Evolutionary conservation across 768 basidiomycete genomes (phyloP).

Genomic region (Mycena amicta): DNA sequence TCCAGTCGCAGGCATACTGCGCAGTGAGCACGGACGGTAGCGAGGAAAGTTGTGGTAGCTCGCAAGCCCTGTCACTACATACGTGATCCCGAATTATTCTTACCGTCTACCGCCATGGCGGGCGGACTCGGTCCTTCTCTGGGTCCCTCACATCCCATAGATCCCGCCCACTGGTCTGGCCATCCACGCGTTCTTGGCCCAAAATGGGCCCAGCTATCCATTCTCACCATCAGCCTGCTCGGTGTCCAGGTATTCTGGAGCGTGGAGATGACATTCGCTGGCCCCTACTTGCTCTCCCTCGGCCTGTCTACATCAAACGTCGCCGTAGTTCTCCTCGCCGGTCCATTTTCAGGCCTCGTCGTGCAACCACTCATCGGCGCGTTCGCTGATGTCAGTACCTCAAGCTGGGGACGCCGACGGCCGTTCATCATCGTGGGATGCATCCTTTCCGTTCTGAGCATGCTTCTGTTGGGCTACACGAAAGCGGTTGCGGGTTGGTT

Average conservation of each 20-base stretch:
- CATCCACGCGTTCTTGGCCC: slow-evolving; percentile 68
- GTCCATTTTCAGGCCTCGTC: slow-evolving; percentile 85
- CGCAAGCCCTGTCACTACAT: too few species aligned
- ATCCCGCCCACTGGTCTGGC: slow-evolving; percentile 41
- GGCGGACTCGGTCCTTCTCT: slow-evolving; percentile 13
- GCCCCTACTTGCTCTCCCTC: slow-evolving; percentile 88
- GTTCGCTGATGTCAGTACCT: slow-evolving; percentile 77
- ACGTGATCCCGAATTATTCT: background rate
- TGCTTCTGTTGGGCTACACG: slow-evolving; percentile 86
- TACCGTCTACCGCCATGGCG: slow-evolving; percentile 4
- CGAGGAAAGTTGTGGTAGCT: too few species aligned
- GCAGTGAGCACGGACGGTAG: too few species aligned
- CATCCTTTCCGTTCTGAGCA: slow-evolving; percentile 65
- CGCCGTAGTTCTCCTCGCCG: slow-evolving; percentile 93
- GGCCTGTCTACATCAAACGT: slow-evolving; percentile 87
- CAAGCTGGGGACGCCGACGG: slow-evolving; percentile 79
- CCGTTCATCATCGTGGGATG: slow-evolving; percentile 82
- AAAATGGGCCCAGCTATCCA: slow-evolving; percentile 63
- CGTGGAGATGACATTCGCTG: slow-evolving; percentile 93
- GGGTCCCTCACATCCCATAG: background rate
- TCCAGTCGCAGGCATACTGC: too few species aligned
- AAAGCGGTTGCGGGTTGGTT: slow-evolving; percentile 61
- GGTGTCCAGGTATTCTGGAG: slow-evolving; percentile 93
- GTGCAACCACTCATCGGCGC: slow-evolving; percentile 88
- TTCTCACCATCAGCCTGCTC: slow-evolving; percentile 74